phyloP scores from a whole-genome alignment of 2,329 filamentous ascomycete species.

The Stemphylium lycopersici region DNA sequence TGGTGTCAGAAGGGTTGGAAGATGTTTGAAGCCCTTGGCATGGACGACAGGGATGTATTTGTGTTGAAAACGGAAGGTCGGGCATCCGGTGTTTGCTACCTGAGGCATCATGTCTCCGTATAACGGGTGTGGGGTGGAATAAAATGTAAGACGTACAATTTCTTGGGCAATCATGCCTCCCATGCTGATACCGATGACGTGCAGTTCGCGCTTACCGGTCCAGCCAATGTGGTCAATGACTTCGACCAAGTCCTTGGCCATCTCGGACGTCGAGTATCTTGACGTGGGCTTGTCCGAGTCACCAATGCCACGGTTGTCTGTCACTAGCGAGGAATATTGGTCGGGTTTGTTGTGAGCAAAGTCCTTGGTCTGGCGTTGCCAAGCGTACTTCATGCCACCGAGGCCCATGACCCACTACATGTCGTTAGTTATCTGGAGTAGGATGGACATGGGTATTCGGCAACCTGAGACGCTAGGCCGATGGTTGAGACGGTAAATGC shows the following conservation, averaged over 20 bases:
- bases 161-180: slow-evolving; percentile 94
- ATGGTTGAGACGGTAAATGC: slow-evolving; percentile 44
- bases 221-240: slow-evolving; percentile 73
- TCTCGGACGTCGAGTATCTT: slow-evolving; percentile 81
- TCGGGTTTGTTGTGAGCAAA: slow-evolving; percentile 75
- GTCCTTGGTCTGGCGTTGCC: slow-evolving; percentile 83
- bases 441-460: slow-evolving; percentile 10
- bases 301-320: slow-evolving; percentile 88
- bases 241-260: slow-evolving; percentile 80
- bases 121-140: slow-evolving; percentile 2
- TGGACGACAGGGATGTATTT: slow-evolving; percentile 13
- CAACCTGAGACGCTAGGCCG: slow-evolving; percentile 36
- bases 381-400: slow-evolving; percentile 69
- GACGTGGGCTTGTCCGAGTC: slow-evolving; percentile 75
- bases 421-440: slow-evolving; percentile 16
- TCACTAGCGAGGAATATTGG: slow-evolving; percentile 74
- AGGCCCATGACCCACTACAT: slow-evolving; percentile 80
- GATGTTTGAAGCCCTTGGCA: slow-evolving; percentile 24
- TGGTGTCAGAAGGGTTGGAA: slow-evolving; percentile 19
- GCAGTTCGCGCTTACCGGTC: slow-evolving; percentile 63
- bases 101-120: slow-evolving; percentile 11
- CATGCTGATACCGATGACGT: slow-evolving; percentile 81
- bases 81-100: slow-evolving; percentile 27
- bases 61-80: slow-evolving; percentile 30
- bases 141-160: slow-evolving; percentile 55